Evolutionary conservation across 352 stramenopile genomes (phyloP), one percentile per base, ranked within the genome.

Genomic region (Peronosclerospora sorghi): DNA sequence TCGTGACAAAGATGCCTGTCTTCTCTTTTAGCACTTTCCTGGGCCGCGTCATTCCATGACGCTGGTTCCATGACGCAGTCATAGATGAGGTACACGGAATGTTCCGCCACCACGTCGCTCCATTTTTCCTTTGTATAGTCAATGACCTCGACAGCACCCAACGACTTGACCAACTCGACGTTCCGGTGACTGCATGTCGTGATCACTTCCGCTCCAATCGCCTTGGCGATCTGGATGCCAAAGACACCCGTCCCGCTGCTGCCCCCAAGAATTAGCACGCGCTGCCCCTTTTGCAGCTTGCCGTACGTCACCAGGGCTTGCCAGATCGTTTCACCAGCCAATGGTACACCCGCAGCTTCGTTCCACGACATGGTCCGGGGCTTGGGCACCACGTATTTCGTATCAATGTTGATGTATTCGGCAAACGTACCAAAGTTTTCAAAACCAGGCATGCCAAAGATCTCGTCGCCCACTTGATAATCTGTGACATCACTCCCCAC

Each of bases 201-300:
- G 15, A 75, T 42, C 2, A 64, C 48, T 21, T 51, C 32, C 4
- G 59, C 61, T 1, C 56, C 62, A 2, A 65, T 18, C 4, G 51
- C 52, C 51, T 79, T 78, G 23, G 72, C 68, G 37, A 90, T 61
- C 40, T 87, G 75, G 19, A 82, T 41, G 8, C 44, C 74, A 21
- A 73, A 69, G 6, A 74, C 21, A 13, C 78, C 78, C 21, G 72
- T 76, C 37, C 68, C 63, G 28, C 75, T 71, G 52, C 65, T 78
- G 12, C 74, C 73, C 5, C 45, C 45, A 2, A 52, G 36, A 14
- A 86, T 58, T 4, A 86, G 42, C 35, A 84, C 52, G 20, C 48
- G 45, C 24, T 59, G 46, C 20, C 38, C 63, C 36, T 30, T 51
- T 37, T 64, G 52, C 27, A 63, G 36, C 15, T 57, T 59, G 21